Percentiles rank a stretch among this genome's conserved stretches.
These are phyloP conservation scores for Inga leiocalycina DNA, from an alignment of 306 rosid species.

Conservation along the genomic window DNA sequence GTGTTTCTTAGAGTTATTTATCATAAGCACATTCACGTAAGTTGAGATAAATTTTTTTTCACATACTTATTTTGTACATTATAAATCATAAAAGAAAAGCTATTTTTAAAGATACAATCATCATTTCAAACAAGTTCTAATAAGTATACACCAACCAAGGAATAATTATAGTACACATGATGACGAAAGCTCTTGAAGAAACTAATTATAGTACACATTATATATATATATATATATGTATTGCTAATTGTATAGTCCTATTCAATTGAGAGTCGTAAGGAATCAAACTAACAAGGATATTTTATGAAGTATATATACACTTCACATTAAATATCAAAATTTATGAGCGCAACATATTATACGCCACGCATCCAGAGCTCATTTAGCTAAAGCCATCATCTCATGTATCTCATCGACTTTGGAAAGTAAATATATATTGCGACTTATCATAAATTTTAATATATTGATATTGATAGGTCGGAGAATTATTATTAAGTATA, in stretches of 20 bases:
- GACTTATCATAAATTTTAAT: not conserved
- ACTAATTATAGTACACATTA: not conserved
- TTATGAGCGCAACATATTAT: not conserved
- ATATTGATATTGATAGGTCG: not conserved
- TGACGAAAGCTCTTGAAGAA: not conserved
- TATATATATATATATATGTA: not conserved
- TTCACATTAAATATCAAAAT: not conserved
- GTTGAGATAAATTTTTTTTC: too few species aligned
- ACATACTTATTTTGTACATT: too few species aligned
- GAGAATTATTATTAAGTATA: too few species aligned
- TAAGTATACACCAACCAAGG: not conserved
- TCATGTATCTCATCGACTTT: not conserved
- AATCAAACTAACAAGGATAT: not conserved
- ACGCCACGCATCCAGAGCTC: not conserved
- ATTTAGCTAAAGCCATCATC: not conserved
- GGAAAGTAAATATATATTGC: not conserved
- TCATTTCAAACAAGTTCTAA: too few species aligned
- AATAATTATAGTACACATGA: too few species aligned
- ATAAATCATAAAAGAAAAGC: too few species aligned
- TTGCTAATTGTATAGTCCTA: not conserved
- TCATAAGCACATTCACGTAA: too few species aligned
- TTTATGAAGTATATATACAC: not conserved
- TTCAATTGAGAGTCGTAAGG: not conserved
- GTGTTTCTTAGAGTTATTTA: too few species aligned
- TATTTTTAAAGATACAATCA: too few species aligned